Conservation (phyloP, 257 asterid species). For the Primulina tabacum region DNA sequence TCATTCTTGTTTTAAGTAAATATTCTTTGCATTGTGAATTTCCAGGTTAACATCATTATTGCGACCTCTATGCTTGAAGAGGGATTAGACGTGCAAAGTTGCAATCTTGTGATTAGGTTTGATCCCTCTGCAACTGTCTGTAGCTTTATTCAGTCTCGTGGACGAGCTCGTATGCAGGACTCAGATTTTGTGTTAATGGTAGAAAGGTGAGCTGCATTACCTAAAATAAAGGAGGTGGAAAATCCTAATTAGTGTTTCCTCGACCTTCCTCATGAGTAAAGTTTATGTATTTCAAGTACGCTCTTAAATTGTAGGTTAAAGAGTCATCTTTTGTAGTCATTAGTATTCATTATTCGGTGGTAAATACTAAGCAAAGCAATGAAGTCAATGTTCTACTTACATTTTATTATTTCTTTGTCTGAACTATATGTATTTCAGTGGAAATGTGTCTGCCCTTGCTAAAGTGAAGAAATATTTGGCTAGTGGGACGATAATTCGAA, state of each 20-base stretch:
- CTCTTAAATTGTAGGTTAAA: neutral
- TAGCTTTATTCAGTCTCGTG: constrained; percentile 94
- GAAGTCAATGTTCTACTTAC: neutral
- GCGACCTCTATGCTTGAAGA: constrained; percentile 93
- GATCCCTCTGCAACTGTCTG: constrained; percentile 75
- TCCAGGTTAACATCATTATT: constrained; percentile 76
- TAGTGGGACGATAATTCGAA: constrained; percentile 66
- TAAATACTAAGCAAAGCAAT: too few relatives aligned
- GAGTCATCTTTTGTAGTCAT: too few relatives aligned
- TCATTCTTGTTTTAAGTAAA: neutral
- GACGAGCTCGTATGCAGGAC: constrained; percentile 89
- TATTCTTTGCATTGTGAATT: constrained; percentile 14
- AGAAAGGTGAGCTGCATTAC: constrained; percentile 44
- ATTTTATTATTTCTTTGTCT: neutral
- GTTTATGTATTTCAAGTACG: neutral
- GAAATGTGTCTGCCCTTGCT: constrained; percentile 40
- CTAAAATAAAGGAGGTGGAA: neutral
- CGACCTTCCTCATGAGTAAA: neutral
- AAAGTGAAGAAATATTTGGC: constrained; percentile 49
- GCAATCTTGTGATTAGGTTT: constrained; percentile 89
- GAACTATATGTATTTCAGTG: constrained; percentile 33
- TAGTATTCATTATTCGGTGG: too few relatives aligned
- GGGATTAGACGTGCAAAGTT: constrained; percentile 89
- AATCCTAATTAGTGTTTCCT: neutral
- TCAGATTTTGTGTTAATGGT: constrained; percentile 78